phyloP scores from a whole-genome alignment of 495 filamentous ascomycete genomes.

The Trichocladium antarcticum region DNA sequence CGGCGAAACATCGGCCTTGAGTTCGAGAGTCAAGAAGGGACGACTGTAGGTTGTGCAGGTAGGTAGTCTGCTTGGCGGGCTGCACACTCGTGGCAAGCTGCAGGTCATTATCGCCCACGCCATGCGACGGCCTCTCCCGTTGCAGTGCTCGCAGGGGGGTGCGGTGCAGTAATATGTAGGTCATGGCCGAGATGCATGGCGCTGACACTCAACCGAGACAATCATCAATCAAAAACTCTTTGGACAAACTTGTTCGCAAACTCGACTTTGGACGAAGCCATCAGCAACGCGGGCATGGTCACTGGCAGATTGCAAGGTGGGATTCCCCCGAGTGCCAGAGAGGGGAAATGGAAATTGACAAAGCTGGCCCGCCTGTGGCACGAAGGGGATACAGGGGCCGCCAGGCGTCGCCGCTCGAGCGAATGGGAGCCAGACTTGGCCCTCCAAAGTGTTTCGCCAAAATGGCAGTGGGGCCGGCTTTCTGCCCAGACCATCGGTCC shows the following conservation, averaged over 20 bases:
- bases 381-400: constrained; percentile 11
- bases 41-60: too few species aligned
- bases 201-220: not conserved
- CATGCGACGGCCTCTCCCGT: not conserved
- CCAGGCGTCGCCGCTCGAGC: constrained; percentile 13
- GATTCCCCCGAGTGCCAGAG: constrained; percentile 10
- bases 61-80: too few species aligned
- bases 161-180: too few species aligned
- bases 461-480: constrained; percentile 15
- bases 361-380: constrained; percentile 9
- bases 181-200: too few species aligned
- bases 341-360: too few species aligned
- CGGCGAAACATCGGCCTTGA: too few species aligned
- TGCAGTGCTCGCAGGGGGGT: not conserved
- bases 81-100: not conserved
- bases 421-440: constrained; percentile 18
- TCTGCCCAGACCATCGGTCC: constrained; percentile 15
- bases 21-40: too few species aligned
- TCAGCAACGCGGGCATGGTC: not conserved
- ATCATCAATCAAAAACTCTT: not conserved
- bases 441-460: constrained; percentile 25
- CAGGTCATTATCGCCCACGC: not conserved
- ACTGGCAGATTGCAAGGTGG: constrained; percentile 14
- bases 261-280: not conserved
- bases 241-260: not conserved